Evolutionary conservation across 495 filamentous ascomycete species (phyloP), one percentile per base, ranked within the genome.

Genomic region (Aspergillus cavernicola): DNA sequence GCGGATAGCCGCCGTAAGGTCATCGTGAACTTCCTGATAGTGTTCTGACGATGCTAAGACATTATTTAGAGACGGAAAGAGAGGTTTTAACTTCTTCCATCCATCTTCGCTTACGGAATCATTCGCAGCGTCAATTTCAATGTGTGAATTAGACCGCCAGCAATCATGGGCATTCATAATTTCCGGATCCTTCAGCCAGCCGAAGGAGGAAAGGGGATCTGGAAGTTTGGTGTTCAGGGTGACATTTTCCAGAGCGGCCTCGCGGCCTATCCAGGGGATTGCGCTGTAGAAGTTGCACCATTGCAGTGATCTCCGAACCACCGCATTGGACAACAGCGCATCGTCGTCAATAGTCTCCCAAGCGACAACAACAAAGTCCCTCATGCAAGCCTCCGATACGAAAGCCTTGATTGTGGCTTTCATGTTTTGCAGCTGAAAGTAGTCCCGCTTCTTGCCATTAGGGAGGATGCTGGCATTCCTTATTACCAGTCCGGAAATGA

Each of bases 201-300:
- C 69, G 55, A 84, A 81, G 15, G 79, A 73, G 12, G 75, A 73
- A 1, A 81, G 69, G 8, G 76, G 78, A 53, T 80, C 70, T 2
- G 61, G 44, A 6, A 59, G 65, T 4, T 66, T 63, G n/a, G 56
- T 57, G 36, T 72, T 71, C 7, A 72, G 43, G 7, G 58, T 52
- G 12, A 73, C 66, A 55, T 80, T 62, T 13, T 55, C 55, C 10
- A 83, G 59, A 9, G 79, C 73, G 13, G 68, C 61, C 23, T 66
- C 58, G 15, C 71, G 41, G 8, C 77, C 72, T 44, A 83, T 78
- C 74, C 74, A 83, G 3, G 72, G 58, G 13, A 82, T 59, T 3
- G 74, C 74, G 51, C 75, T 81, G 64, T 84, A 80, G 49, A 80
- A 84, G 32, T 69, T 77, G 55, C 72, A 80, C 76, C 79, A 82